These are phyloP conservation scores for Biscogniauxia sp. DNA, from an alignment of 2,329 filamentous ascomycete species.

Conservation along the genomic window DNA sequence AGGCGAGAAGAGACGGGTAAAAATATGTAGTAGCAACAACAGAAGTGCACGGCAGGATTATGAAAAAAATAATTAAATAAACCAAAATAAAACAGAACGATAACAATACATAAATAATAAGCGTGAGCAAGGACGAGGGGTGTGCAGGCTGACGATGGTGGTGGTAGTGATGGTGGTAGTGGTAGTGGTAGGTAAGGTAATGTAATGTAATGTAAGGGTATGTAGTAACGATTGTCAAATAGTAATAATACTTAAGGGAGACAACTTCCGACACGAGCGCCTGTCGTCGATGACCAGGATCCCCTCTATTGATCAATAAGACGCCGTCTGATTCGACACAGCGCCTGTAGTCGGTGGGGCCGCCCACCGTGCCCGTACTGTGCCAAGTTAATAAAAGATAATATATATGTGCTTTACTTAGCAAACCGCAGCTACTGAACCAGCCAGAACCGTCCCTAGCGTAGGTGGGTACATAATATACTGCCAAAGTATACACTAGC, in stretches of 20 bases:
- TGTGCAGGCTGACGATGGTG: no score
- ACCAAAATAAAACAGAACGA: no score
- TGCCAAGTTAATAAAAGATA: not conserved
- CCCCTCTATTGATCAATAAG: not conserved
- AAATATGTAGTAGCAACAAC: no score
- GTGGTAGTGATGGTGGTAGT: not conserved
- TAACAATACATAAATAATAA: no score
- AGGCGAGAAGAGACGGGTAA: no score
- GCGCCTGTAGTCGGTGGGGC: not conserved
- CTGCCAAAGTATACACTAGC: not conserved
- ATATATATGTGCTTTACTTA: not conserved
- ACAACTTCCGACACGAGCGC: not conserved
- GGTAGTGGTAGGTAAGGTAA: not conserved
- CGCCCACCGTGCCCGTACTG: not conserved
- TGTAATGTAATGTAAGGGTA: not conserved
- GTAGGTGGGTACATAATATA: no score
- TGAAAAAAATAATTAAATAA: no score
- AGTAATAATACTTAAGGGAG: constrained; percentile 1
- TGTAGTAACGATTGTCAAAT: constrained; percentile 2
- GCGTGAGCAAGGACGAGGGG: not conserved
- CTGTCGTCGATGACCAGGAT: not conserved
- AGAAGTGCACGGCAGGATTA: no score
- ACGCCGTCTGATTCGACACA: not conserved
- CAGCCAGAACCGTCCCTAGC: no score
- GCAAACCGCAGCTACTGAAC: not conserved